Conservation (phyloP, 2,329 filamentous ascomycete genomes). For the Nannizziopsis arthrosporioides region DNA sequence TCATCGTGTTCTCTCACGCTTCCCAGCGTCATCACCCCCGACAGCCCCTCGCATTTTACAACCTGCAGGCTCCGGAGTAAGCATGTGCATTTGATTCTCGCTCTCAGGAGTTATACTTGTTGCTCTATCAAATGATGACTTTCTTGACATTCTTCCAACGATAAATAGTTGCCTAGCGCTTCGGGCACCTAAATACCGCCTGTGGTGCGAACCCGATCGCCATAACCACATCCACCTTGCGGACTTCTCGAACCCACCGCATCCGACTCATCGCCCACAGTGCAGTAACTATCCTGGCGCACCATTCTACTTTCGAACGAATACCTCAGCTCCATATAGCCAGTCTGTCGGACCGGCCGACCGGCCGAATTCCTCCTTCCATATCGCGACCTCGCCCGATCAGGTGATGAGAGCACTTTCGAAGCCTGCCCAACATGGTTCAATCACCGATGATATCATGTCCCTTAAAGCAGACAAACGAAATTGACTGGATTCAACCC, state of each 20-base stretch:
- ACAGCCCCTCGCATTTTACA: conserved; percentile 10
- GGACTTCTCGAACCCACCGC: background rate
- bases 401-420: too few relatives aligned
- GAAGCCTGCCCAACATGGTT: conserved; percentile 44
- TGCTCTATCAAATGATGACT: background rate
- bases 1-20: background rate
- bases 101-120: background rate
- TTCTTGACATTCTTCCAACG: background rate
- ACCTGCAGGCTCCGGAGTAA: background rate
- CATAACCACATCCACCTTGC: background rate
- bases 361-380: too few relatives aligned
- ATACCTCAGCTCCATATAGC: too few relatives aligned
- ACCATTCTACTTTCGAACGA: background rate
- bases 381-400: too few relatives aligned
- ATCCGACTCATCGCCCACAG: background rate
- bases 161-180: background rate
- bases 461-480: conserved; percentile 86
- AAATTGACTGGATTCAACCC: conserved; percentile 93
- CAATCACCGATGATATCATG: conserved; percentile 91
- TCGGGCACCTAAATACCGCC: background rate
- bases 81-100: background rate
- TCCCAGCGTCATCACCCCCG: conserved; percentile 3
- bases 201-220: background rate
- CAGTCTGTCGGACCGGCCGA: too few relatives aligned
- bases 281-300: background rate